Conservation (phyloP, 768 basidiomycete genomes). For the Symmetrospora coprosmae region DNA sequence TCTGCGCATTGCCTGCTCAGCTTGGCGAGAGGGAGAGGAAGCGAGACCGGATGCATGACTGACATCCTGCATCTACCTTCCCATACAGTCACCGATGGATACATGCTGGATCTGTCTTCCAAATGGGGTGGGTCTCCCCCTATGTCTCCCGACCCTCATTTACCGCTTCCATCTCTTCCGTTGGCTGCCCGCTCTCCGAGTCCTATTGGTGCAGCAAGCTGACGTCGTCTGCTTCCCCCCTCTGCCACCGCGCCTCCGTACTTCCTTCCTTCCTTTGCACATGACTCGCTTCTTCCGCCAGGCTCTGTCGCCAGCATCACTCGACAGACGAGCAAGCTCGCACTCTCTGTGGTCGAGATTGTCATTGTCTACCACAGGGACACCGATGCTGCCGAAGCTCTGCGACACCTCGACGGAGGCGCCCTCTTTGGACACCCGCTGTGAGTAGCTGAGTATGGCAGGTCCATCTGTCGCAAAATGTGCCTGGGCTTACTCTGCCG, state of each 20-base stretch:
- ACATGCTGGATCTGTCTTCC: constrained; percentile 7
- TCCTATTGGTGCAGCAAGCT: not conserved
- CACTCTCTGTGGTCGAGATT: not conserved
- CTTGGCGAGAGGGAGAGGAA: too few species aligned
- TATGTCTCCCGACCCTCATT: not conserved
- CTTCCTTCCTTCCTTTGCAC: too few species aligned
- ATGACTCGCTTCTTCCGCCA: not conserved
- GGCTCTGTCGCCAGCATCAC: constrained; percentile 12
- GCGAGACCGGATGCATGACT: too few species aligned
- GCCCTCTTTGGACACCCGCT: constrained; percentile 1
- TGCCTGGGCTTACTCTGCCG: not conserved
- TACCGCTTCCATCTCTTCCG: not conserved
- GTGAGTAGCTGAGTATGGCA: not conserved
- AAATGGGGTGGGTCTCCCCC: constrained; percentile 22
- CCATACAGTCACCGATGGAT: constrained; percentile 14
- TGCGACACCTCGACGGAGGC: constrained; percentile 19
- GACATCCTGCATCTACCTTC: too few species aligned
- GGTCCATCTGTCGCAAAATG: not conserved
- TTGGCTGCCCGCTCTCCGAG: not conserved
- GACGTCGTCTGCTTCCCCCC: not conserved
- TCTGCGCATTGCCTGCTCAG: not conserved
- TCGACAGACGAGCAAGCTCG: constrained; percentile 11
- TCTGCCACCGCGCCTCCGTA: not conserved
- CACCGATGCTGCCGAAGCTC: constrained; percentile 6
- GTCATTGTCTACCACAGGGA: not conserved